These are phyloP conservation scores for Carallia brachiata DNA, from an alignment of 345 rosid genomes.

Conservation along the genomic window DNA sequence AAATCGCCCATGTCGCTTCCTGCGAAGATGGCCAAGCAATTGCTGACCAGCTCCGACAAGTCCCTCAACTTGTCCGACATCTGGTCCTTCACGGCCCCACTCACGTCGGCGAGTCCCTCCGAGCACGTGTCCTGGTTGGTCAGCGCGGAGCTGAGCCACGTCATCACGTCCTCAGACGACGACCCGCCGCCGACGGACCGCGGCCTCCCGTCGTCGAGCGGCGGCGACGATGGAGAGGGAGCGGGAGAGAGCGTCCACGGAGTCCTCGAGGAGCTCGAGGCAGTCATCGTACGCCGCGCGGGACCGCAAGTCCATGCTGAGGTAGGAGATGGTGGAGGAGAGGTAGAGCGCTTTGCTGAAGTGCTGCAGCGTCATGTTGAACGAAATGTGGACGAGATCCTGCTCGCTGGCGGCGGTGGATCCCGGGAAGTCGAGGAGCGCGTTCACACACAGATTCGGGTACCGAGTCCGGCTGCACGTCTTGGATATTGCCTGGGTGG, in stretches of 20 bases:
- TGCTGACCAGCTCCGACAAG: constrained; percentile 85
- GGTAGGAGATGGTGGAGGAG: constrained; percentile 45
- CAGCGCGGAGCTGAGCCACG: constrained; percentile 96
- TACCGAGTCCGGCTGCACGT: constrained; percentile 62
- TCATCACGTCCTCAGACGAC: constrained; percentile 64
- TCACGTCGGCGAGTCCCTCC: constrained; percentile 67
- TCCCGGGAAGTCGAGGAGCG: constrained; percentile 74
- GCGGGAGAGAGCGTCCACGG: constrained; percentile 72
- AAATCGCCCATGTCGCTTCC: constrained; percentile 50
- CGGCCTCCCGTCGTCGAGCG: constrained; percentile 7
- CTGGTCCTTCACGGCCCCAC: constrained; percentile 62
- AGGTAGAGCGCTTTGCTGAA: constrained; percentile 70
- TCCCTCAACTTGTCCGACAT: constrained; percentile 58
- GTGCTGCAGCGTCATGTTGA: constrained; percentile 88
- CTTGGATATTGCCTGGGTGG: constrained; percentile 74
- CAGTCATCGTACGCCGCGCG: constrained; percentile 87
- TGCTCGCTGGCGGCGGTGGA: constrained; percentile 47
- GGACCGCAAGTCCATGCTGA: constrained; percentile 55
- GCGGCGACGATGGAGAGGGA: constrained; percentile 53
- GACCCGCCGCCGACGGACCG: constrained; percentile 9
- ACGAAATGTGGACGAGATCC: constrained; percentile 87
- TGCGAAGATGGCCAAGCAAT: constrained; percentile 78
- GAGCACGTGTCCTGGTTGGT: constrained; percentile 93
- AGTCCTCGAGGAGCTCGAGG: constrained; percentile 83
- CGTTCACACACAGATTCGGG: constrained; percentile 65